phyloP scores from a whole-genome alignment of 176 grass and related monocot genomes.

The Carex cristatella region DNA sequence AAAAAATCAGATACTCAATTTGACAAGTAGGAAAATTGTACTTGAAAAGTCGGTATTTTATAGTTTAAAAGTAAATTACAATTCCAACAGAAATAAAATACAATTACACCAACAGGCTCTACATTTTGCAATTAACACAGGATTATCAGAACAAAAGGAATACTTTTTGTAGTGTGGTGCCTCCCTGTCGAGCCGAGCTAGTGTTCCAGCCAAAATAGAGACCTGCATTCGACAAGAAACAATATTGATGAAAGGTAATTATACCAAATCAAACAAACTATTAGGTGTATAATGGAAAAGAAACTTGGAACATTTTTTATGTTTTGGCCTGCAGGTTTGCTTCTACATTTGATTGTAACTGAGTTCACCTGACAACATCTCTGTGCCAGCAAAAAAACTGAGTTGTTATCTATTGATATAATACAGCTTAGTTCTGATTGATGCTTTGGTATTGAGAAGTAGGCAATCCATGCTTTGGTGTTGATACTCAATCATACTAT shows the following conservation, averaged over 20 bases:
- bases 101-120: not conserved
- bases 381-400: not conserved
- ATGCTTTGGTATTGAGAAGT: not conserved
- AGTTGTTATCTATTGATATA: not conserved
- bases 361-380: not conserved
- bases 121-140: conserved; percentile 4
- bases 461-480: not conserved
- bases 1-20: conserved; percentile 24
- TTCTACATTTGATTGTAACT: not conserved
- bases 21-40: conserved; percentile 21
- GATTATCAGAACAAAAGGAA: conserved; percentile 8
- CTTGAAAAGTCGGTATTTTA: not conserved
- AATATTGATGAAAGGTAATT: conserved; percentile 16
- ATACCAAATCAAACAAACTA: not conserved
- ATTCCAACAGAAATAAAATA: not conserved
- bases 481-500: not conserved
- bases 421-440: not conserved
- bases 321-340: not conserved
- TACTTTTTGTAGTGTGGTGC: conserved; percentile 99
- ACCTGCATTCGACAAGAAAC: conserved; percentile 49
- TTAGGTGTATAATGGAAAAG: not conserved
- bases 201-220: conserved; percentile 98
- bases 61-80: not conserved
- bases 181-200: conserved; percentile 98
- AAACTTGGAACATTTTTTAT: not conserved